Conservation (phyloP, 768 basidiomycete genomes). For the Rhodotorula paludigena region DNA sequence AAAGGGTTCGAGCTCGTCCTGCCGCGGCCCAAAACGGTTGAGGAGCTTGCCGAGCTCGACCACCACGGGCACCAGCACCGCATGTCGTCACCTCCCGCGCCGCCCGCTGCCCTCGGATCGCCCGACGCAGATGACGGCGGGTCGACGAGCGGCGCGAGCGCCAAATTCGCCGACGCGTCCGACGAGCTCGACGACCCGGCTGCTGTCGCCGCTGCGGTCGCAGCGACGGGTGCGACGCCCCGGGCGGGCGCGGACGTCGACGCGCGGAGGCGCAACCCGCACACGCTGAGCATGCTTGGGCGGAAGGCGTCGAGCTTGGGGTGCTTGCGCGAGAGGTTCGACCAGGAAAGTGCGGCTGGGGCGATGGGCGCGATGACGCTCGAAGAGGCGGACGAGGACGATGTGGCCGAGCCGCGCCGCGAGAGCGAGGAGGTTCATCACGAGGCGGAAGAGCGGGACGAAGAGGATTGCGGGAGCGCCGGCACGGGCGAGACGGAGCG, state of each 20-base stretch:
- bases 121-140: neutral
- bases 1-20: constrained; percentile 21
- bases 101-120: too few species aligned
- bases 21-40: constrained; percentile 16
- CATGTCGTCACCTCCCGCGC: too few species aligned
- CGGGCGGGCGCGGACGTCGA: neutral
- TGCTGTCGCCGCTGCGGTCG: neutral
- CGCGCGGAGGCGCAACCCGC: constrained; percentile 38
- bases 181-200: neutral
- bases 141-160: too few species aligned
- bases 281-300: constrained; percentile 48
- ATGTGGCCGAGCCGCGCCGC: constrained; percentile 20
- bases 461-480: constrained; percentile 30
- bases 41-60: constrained; percentile 48
- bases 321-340: constrained; percentile 42
- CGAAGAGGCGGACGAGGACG: constrained; percentile 21
- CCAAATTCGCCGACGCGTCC: constrained; percentile 3
- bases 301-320: constrained; percentile 47
- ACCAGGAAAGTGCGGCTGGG: constrained; percentile 11
- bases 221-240: neutral
- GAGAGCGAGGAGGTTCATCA: too few species aligned
- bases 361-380: constrained; percentile 13
- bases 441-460: constrained; percentile 18
- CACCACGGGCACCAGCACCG: constrained; percentile 43
- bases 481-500: constrained; percentile 41